These are phyloP conservation scores for Luzula sylvatica DNA, from an alignment of 176 grass and related monocot species.

Conservation along the genomic window DNA sequence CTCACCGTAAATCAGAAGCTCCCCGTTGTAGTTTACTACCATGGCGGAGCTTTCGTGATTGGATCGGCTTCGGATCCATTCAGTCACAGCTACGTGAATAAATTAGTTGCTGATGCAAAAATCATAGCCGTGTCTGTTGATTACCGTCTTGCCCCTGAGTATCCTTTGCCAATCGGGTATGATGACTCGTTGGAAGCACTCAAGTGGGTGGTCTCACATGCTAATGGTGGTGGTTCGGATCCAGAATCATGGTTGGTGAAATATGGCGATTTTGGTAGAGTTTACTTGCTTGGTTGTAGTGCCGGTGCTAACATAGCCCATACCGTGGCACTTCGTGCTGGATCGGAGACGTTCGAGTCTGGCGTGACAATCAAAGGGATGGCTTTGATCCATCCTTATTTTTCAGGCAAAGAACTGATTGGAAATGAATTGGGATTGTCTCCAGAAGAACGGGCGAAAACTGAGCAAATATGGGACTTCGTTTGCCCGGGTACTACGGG, in stretches of 20 bases:
- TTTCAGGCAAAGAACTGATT: conserved; percentile 45
- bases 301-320: conserved; percentile 66
- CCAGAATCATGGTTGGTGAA: conserved; percentile 46
- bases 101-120: conserved; percentile 30
- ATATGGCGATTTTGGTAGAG: conserved; percentile 36
- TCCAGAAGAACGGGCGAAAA: conserved; percentile 29
- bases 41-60: conserved; percentile 55
- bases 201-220: conserved; percentile 55
- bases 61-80: conserved; percentile 58
- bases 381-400: conserved; percentile 63
- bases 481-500: conserved; percentile 47
- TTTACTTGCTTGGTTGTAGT: conserved; percentile 53
- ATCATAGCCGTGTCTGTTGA: conserved; percentile 47
- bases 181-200: conserved; percentile 46
- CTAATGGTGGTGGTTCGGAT: conserved; percentile 1
- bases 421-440: conserved; percentile 29
- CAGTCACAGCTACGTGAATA: conserved; percentile 39
- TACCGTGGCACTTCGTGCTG: conserved; percentile 38
- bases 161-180: conserved; percentile 57
- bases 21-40: conserved; percentile 49
- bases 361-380: conserved; percentile 28
- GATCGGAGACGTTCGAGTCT: conserved; percentile 5
- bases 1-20: conserved; percentile 10
- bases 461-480: conserved; percentile 45
- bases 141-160: conserved; percentile 78